phyloP scores from a whole-genome alignment of 306 rosid genomes.

The Trifolium pratense region DNA sequence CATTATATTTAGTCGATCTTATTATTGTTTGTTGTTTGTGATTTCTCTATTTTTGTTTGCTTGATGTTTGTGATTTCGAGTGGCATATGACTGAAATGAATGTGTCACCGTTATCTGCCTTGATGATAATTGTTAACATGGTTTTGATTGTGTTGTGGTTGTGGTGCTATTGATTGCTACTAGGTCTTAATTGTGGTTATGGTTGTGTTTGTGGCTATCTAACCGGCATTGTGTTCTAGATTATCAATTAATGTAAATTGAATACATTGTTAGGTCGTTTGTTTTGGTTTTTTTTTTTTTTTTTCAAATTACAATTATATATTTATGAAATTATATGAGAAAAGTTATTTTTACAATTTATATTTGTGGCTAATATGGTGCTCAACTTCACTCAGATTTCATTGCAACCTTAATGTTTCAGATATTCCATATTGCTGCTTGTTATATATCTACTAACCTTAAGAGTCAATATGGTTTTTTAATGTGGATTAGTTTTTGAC shows the following conservation, averaged over 20 bases:
- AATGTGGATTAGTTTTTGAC: too few relatives aligned
- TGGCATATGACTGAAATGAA: constrained; percentile 7
- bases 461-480: neutral
- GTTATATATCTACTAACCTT: constrained; percentile 5
- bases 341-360: neutral
- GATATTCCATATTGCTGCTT: constrained; percentile 9
- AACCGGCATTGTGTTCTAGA: neutral
- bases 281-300: neutral
- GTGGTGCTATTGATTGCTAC: neutral
- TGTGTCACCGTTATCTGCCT: neutral
- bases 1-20: neutral
- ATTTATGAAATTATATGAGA: neutral
- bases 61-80: constrained; percentile 3
- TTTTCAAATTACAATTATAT: neutral
- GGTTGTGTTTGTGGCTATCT: neutral
- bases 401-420: constrained; percentile 13
- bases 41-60: constrained; percentile 6
- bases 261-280: neutral
- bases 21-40: neutral
- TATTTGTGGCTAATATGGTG: constrained; percentile 25
- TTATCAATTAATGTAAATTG: neutral
- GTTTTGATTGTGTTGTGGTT: constrained; percentile 2
- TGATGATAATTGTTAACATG: constrained; percentile 2
- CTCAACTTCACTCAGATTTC: constrained; percentile 29
- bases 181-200: neutral